Conservation (phyloP, 2,329 filamentous ascomycete genomes). For the Cordyceps fumosorosea region DNA sequence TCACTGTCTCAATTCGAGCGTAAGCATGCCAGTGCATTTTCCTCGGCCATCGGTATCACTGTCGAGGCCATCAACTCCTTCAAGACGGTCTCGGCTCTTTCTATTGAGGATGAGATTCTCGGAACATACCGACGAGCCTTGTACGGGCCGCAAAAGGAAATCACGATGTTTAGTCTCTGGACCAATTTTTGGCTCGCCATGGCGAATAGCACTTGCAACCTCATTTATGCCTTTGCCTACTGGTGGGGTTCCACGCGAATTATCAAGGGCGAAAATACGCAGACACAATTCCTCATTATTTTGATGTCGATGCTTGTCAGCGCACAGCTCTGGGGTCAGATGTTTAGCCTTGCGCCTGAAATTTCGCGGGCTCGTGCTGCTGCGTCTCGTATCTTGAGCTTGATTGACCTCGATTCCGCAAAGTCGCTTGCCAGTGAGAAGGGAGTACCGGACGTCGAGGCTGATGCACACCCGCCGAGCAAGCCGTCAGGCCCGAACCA, state of each 20-base stretch:
- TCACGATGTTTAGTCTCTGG: constrained; percentile 39
- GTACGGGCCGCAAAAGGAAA: constrained; percentile 47
- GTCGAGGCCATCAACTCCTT: constrained; percentile 62
- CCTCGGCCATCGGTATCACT: constrained; percentile 56
- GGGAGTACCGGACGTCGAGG: constrained; percentile 33
- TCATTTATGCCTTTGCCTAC: constrained; percentile 69
- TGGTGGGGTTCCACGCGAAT: constrained; percentile 75
- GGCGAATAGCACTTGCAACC: constrained; percentile 54
- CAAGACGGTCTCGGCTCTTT: constrained; percentile 54
- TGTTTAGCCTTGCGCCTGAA: constrained; percentile 70
- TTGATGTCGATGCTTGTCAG: constrained; percentile 65
- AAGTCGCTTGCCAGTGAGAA: constrained; percentile 18
- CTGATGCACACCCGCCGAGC: constrained; percentile 23
- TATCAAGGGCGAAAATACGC: constrained; percentile 54
- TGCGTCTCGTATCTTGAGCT: constrained; percentile 48
- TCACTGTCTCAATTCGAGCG: constrained; percentile 56
- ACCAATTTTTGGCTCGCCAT: constrained; percentile 56
- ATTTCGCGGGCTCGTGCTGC: constrained; percentile 61
- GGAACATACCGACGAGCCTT: constrained; percentile 47
- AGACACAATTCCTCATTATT: constrained; percentile 69
- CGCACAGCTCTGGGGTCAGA: constrained; percentile 65
- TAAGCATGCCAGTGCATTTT: constrained; percentile 58
- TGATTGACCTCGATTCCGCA: constrained; percentile 37
- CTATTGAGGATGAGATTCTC: constrained; percentile 45
- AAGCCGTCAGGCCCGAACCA: constrained; percentile 20